Evolutionary conservation across 2,329 filamentous ascomycete genomes (phyloP), one percentile per base, ranked within the genome.

Genomic region (Colletotrichum lindemuthianum): DNA sequence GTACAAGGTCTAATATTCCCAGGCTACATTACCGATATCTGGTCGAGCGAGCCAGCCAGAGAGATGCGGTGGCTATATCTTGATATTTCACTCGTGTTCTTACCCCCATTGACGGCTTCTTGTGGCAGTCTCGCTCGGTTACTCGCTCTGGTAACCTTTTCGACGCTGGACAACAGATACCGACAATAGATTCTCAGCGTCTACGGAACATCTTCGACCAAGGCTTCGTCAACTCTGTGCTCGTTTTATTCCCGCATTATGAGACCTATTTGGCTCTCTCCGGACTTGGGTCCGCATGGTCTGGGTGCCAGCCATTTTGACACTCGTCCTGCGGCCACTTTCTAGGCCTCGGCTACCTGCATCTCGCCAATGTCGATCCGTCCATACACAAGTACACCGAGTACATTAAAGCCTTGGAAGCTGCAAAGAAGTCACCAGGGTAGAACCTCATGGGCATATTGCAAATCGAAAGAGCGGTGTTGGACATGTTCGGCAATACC

Each of bases 321-420:
- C 57, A 60, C 55, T 56, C 61, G 50, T 47, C 44, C 57, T 55
- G 39, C 61, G 39, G 41, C 45, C 39, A 55, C 61, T 50, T 55
- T 58, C 61, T 49, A 49, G 40, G 24, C 37, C 37, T 33, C 61
- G 57, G 61, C 34, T 61, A 55, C 57, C 49, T 60, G 58, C 57
- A 55, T 44, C 39, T 40, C n/a, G 39, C 34, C 56, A 57, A 51
- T 61, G 61, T 10, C 40, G 45, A 65, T 61, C 51, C 51, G 59
- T 33, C 61, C 58, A 65, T 37, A 41, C 34, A 61, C 33, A 36
- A 34, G 33, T 43, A 61, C 61, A 61, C 51, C 61, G 57, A 57
- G 45, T 34, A 39, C 39, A 47, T 55, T 55, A 50, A 50, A 44
- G 50, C 50, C 50, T 60, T 60, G 61, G 45, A 60, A 64, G 36